Percentiles rank a stretch among this genome's conserved stretches.
These are phyloP conservation scores for Penicillium antarcticum DNA, from an alignment of 495 filamentous ascomycete genomes.

Conservation along the genomic window DNA sequence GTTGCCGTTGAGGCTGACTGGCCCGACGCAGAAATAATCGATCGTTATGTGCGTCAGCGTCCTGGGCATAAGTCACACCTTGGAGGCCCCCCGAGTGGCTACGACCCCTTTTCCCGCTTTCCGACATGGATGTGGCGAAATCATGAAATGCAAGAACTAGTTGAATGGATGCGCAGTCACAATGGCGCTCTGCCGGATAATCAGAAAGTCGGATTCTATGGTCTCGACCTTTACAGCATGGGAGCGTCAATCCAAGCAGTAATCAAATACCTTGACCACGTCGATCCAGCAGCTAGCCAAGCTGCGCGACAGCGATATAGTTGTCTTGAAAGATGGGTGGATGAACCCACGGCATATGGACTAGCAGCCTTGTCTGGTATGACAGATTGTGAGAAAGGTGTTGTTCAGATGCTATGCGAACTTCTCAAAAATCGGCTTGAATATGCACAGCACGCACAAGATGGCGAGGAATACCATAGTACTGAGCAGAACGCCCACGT, in stretches of 20 bases:
- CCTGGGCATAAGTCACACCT: slow-evolving; percentile 34
- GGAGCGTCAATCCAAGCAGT: slow-evolving; percentile 50
- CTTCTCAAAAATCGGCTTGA: slow-evolving; percentile 44
- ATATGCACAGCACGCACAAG: slow-evolving; percentile 28
- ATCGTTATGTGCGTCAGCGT: slow-evolving; percentile 52
- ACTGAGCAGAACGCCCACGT: slow-evolving; percentile 54
- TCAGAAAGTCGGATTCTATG: slow-evolving; percentile 48
- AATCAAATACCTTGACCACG: slow-evolving; percentile 48
- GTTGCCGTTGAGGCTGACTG: slow-evolving; percentile 58
- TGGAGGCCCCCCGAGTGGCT: slow-evolving; percentile 20
- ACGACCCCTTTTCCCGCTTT: slow-evolving; percentile 50
- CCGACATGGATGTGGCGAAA: slow-evolving; percentile 66
- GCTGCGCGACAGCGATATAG: slow-evolving; percentile 45
- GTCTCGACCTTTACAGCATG: slow-evolving; percentile 55
- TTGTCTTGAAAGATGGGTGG: slow-evolving; percentile 48
- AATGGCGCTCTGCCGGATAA: slow-evolving; percentile 33
- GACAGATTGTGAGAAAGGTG: slow-evolving; percentile 46
- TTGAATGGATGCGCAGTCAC: slow-evolving; percentile 53
- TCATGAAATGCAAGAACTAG: slow-evolving; percentile 51
- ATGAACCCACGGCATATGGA: slow-evolving; percentile 52
- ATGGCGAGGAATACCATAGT: slow-evolving; percentile 53
- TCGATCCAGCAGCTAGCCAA: slow-evolving; percentile 45
- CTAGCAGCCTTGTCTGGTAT: slow-evolving; percentile 43
- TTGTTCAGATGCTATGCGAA: slow-evolving; percentile 45
- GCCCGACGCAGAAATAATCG: slow-evolving; percentile 55